Evolutionary conservation across 2,329 filamentous ascomycete species (phyloP), one percentile per base, ranked within the genome.

Genomic region (Incumbomyces delicatus): DNA sequence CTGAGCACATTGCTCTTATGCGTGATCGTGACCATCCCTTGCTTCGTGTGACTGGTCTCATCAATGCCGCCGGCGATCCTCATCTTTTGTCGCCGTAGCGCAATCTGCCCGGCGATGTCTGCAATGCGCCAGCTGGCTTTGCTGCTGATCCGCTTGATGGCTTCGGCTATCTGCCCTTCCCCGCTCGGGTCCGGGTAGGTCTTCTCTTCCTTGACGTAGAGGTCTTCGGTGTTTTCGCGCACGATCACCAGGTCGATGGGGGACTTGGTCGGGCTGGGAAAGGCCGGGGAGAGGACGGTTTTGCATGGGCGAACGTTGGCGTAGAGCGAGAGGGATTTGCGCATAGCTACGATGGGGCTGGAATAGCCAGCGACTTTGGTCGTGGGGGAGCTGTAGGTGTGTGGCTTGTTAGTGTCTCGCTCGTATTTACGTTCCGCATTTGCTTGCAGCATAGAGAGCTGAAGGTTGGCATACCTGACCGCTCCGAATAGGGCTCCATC

Each of bases 1-100:
- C 84, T 88, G 22, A 98, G 78, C 17, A 98, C 92, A 70, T 98
- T 98, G 66, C 83, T 89, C 75, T 98, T 98, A 77, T 98, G 92
- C 41, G 92, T 96, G 65, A 98, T 87, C 50, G 92, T 98, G 50
- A 98, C 89, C 59, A 90, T 76, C 22, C 88, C 81, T 37, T 70
- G 63, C 44, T 69, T 67, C 54, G 70, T 60, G 14, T 45, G 40
- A 8, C 27, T 32, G 12, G 64, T 60, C 38, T 73, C 72, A 17
- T 59, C 64, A n/a, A 4, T 27, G n/a, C 69, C 68, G 5, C 58
- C 55, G 6, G 44, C 42, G 33, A 81, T 75, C 52, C 90, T 80
- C 58, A 94, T 81, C 63, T 84, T 82, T 63, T 95, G 86, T 55
- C 92, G 77, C 45, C 88, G 81, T 51, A 94, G 72, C 12, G 92